Evolutionary conservation across 1,284 basidiomycete species (phyloP).

Genomic region (Cutaneotrichosporon daszewskae): DNA sequence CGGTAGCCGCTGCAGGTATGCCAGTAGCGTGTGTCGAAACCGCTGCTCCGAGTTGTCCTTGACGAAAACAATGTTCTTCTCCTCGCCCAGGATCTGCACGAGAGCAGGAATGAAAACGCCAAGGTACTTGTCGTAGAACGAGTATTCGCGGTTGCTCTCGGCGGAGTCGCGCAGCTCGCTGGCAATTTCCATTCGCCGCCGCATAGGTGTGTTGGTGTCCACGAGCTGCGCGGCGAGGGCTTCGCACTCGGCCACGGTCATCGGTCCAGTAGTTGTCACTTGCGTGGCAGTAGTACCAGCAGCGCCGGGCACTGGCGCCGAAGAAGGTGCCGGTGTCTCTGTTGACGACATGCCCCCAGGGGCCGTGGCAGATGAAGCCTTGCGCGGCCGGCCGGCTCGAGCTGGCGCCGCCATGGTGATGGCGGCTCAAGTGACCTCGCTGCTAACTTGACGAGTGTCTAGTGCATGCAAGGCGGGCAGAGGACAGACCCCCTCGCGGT

Average conservation of each 20-base stretch:
- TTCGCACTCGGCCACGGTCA: conserved; percentile 39
- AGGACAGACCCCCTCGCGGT: too few relatives aligned
- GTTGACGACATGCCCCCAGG: conserved; percentile 20
- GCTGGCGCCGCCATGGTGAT: conserved; percentile 12
- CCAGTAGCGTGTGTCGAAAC: conserved; percentile 76
- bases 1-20: conserved; percentile 84
- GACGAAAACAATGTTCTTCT: conserved; percentile 63
- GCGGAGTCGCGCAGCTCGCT: conserved; percentile 80
- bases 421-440: too few relatives aligned
- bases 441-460: too few relatives aligned
- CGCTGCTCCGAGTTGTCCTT: conserved; percentile 73
- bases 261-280: conserved; percentile 28
- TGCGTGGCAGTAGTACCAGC: conserved; percentile 2
- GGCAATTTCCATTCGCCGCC: conserved; percentile 47
- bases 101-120: conserved; percentile 64
- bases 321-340: conserved; percentile 28
- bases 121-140: conserved; percentile 60
- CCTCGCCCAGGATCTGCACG: conserved; percentile 69
- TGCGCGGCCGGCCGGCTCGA: conserved; percentile 26
- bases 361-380: conserved; percentile 34
- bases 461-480: too few relatives aligned
- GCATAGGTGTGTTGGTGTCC: conserved; percentile 26
- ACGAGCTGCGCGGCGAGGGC: conserved; percentile 36
- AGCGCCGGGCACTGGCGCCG: conserved; percentile 18
- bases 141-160: conserved; percentile 74